These are phyloP conservation scores for Ormosia semicastrata DNA, from an alignment of 306 rosid species.

Conservation along the genomic window DNA sequence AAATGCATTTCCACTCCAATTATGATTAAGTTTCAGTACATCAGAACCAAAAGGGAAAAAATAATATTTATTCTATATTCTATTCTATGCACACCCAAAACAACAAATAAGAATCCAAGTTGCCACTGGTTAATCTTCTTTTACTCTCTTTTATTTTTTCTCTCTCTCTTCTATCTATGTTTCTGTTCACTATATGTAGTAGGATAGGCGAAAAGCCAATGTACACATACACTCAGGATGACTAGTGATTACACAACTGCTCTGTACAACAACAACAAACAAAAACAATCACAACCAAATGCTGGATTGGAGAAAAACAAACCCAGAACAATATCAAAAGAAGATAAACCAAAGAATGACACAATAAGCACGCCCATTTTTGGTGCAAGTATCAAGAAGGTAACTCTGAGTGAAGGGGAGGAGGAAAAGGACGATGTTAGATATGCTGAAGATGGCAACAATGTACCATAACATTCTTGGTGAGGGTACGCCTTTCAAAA, in stretches of 20 bases:
- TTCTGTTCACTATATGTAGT: constrained; percentile 42
- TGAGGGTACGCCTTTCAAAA: constrained; percentile 54
- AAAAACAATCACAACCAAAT: constrained; percentile 46
- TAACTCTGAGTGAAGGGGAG: constrained; percentile 25
- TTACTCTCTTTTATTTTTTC: background rate
- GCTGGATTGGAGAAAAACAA: constrained; percentile 44
- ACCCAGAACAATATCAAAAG: constrained; percentile 49
- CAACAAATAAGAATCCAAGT: constrained; percentile 46
- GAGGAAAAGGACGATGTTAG: constrained; percentile 48
- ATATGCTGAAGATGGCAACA: constrained; percentile 47
- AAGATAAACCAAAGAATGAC: constrained; percentile 64
- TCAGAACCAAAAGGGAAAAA: constrained; percentile 38
- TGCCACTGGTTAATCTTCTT: constrained; percentile 46
- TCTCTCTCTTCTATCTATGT: constrained; percentile 35
- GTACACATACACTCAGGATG: constrained; percentile 68
- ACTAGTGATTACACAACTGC: constrained; percentile 48
- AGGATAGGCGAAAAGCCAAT: constrained; percentile 58
- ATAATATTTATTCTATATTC: constrained; percentile 49
- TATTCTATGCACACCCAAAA: constrained; percentile 65
- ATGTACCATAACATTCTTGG: constrained; percentile 58
- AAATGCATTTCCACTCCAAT: constrained; percentile 61
- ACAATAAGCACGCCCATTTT: constrained; percentile 53
- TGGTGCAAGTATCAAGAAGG: constrained; percentile 37
- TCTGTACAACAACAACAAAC: constrained; percentile 59
- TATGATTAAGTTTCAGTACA: constrained; percentile 62